phyloP scores from a whole-genome alignment of 768 basidiomycete species.

The Boletellus emodensis region DNA sequence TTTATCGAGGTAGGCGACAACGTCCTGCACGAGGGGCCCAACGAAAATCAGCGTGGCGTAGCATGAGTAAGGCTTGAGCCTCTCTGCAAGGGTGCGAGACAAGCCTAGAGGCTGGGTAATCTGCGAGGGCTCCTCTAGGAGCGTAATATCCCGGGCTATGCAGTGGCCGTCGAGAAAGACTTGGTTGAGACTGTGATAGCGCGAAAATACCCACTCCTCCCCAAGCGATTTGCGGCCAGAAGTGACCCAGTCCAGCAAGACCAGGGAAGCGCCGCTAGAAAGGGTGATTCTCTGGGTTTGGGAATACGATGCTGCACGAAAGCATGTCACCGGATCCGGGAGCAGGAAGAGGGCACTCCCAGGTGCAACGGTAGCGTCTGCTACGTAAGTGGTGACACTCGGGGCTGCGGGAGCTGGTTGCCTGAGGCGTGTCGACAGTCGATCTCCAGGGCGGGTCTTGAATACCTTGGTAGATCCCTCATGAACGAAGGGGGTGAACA shows the following conservation, averaged over 20 bases:
- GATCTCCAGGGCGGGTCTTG: conserved; percentile 65
- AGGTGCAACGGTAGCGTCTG: conserved; percentile 53
- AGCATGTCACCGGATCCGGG: conserved; percentile 93
- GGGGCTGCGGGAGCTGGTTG: conserved; percentile 5
- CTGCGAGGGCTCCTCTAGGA: conserved; percentile 54
- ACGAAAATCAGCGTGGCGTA: conserved; percentile 84
- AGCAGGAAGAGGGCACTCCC: conserved; percentile 69
- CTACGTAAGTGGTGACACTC: conserved; percentile 54
- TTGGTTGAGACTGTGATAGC: conserved; percentile 85
- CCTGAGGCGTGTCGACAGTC: conserved; percentile 42
- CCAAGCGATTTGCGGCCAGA: conserved; percentile 79
- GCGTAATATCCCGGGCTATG: conserved; percentile 71
- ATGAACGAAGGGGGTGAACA: conserved; percentile 1
- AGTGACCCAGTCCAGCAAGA: conserved; percentile 89
- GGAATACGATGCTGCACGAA: conserved; percentile 74
- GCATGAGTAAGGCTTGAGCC: conserved; percentile 78
- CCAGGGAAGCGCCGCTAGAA: conserved; percentile 52
- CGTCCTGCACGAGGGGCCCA: conserved; percentile 55
- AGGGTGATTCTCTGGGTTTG: conserved; percentile 81
- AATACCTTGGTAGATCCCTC: conserved; percentile 96
- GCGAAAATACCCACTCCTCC: conserved; percentile 87
- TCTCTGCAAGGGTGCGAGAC: conserved; percentile 50
- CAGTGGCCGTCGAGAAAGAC: conserved; percentile 61
- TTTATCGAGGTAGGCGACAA: conserved; percentile 46
- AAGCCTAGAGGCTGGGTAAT: conserved; percentile 23